Conservation (phyloP, 2,329 filamentous ascomycete genomes). For the Clarireedia sp. region DNA sequence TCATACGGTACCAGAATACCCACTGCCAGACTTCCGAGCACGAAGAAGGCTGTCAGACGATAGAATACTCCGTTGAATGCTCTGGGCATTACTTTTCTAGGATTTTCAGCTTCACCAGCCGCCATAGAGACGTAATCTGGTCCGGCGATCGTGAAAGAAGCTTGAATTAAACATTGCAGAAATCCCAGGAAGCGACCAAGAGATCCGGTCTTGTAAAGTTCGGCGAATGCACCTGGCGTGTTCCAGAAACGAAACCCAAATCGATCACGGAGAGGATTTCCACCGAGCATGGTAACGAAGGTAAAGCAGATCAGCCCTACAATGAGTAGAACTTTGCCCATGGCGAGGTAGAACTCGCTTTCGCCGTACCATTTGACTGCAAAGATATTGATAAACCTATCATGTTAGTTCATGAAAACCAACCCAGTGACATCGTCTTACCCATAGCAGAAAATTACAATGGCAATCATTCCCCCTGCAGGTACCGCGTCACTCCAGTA, state of each 20-base stretch:
- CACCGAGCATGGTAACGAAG: slow-evolving; percentile 31
- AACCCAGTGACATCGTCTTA: slow-evolving; percentile 27
- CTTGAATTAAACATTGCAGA: slow-evolving; percentile 39
- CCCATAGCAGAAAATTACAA: slow-evolving; percentile 39
- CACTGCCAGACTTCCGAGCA: slow-evolving; percentile 49
- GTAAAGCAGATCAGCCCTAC: slow-evolving; percentile 27
- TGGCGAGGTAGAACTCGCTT: slow-evolving; percentile 45
- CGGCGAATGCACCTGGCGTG: slow-evolving; percentile 38
- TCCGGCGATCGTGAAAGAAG: slow-evolving; percentile 41
- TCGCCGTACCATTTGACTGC: slow-evolving; percentile 52
- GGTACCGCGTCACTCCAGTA: slow-evolving; percentile 43
- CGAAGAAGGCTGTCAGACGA: slow-evolving; percentile 55
- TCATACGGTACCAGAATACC: slow-evolving; percentile 51
- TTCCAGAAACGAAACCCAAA: slow-evolving; percentile 42
- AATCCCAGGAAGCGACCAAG: slow-evolving; percentile 46
- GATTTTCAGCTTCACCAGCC: slow-evolving; percentile 50
- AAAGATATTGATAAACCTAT: slow-evolving; percentile 34
- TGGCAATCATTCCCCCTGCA: slow-evolving; percentile 41
- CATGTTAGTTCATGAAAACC: slow-evolving; percentile 35
- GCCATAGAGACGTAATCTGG: slow-evolving; percentile 46
- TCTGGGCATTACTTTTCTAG: slow-evolving; percentile 49
- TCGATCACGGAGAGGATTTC: slow-evolving; percentile 18
- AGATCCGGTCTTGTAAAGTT: slow-evolving; percentile 33
- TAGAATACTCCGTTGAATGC: slow-evolving; percentile 54
- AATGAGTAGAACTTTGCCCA: slow-evolving; percentile 29